Percentiles rank a stretch among this genome's conserved stretches.
Conservation (phyloP, 1,284 basidiomycete genomes). For the Leccinum fallax region DNA sequence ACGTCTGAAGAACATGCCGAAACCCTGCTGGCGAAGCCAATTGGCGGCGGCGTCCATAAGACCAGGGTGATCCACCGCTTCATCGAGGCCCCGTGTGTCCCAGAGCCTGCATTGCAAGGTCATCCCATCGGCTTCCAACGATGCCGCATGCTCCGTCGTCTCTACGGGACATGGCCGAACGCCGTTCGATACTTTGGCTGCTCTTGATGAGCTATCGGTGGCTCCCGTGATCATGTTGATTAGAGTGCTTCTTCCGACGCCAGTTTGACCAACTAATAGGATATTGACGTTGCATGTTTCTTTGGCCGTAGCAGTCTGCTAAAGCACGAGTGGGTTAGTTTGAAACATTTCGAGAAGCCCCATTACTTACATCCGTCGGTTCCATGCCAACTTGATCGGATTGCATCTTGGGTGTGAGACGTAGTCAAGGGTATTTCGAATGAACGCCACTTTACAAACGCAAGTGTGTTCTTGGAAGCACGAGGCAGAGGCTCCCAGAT, state of each 20-base stretch:
- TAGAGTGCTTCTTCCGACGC: constrained; percentile 31
- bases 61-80: constrained; percentile 27
- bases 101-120: constrained; percentile 21
- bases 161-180: constrained; percentile 28
- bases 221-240: constrained; percentile 31
- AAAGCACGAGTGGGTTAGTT: background rate
- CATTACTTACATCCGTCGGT: constrained; percentile 11
- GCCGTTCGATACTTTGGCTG: constrained; percentile 30
- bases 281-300: constrained; percentile 11
- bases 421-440: constrained; percentile 5
- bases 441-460: constrained; percentile 6
- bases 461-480: constrained; percentile 4
- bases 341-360: background rate
- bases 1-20: constrained; percentile 18
- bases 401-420: constrained; percentile 5
- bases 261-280: constrained; percentile 31
- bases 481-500: constrained; percentile 24
- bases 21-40: constrained; percentile 31
- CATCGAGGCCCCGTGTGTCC: constrained; percentile 34
- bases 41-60: constrained; percentile 24
- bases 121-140: constrained; percentile 7
- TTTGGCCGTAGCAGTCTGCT: constrained; percentile 3
- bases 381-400: background rate
- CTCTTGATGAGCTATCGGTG: constrained; percentile 8
- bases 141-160: constrained; percentile 17